Evolutionary conservation across 331 rosid genomes (phyloP).

Genomic region (Erythrophleum ivorense): DNA sequence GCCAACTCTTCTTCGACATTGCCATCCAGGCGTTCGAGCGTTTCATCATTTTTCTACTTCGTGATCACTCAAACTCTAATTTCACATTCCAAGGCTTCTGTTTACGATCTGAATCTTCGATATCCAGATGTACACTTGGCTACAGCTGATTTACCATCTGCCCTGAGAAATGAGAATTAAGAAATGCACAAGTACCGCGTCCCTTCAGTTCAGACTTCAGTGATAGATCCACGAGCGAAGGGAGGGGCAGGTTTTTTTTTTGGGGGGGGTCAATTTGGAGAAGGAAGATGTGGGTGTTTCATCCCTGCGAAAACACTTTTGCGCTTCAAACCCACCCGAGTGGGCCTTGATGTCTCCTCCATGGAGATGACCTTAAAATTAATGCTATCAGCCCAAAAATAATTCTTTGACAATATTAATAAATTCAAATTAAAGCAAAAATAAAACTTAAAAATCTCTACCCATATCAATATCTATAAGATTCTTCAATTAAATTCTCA

Average conservation of each 20-base stretch:
- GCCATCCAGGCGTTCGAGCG: constrained; percentile 53
- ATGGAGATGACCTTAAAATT: too few relatives aligned
- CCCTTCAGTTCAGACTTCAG: background rate
- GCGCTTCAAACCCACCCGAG: too few relatives aligned
- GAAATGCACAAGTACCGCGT: background rate
- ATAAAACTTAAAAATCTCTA: too few relatives aligned
- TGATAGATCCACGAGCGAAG: background rate
- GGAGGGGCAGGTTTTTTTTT: background rate
- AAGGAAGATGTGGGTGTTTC: background rate
- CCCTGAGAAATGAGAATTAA: background rate
- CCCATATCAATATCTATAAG: too few relatives aligned
- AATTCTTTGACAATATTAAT: too few relatives aligned
- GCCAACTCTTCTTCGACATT: constrained; percentile 62
- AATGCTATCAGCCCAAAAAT: too few relatives aligned
- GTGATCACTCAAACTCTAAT: background rate
- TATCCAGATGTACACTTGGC: background rate
- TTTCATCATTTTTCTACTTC: constrained; percentile 47
- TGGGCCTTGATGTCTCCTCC: too few relatives aligned
- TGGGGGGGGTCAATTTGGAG: too few relatives aligned
- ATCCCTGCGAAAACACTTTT: too few relatives aligned
- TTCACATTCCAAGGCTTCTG: constrained; percentile 36
- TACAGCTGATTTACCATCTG: constrained; percentile 5
- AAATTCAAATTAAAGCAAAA: too few relatives aligned
- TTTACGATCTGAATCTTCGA: background rate
- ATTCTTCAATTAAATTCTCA: too few relatives aligned